phyloP scores from a whole-genome alignment of 768 basidiomycete species.

The Auriscalpium orientale region DNA sequence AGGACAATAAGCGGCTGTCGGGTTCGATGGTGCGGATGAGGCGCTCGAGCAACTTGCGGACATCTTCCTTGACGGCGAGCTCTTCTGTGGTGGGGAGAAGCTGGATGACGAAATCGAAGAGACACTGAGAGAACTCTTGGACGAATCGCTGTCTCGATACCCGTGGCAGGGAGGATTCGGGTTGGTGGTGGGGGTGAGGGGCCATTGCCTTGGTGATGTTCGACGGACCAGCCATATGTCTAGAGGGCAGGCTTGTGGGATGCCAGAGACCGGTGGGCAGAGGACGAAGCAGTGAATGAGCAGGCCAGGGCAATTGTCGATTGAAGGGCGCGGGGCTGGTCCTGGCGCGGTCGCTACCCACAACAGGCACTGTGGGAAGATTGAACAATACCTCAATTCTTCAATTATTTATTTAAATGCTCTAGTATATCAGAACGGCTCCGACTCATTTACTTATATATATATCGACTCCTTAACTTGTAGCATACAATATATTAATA shows the following conservation, averaged over 20 bases:
- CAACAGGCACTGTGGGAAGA: too few relatives aligned
- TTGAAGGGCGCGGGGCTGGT: too few relatives aligned
- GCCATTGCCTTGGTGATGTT: slow-evolving; percentile 2
- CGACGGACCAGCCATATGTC: neutral
- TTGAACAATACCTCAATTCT: too few relatives aligned
- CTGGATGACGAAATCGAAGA: slow-evolving; percentile 92
- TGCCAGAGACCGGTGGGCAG: neutral
- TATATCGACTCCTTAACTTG: too few relatives aligned
- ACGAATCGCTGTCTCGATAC: slow-evolving; percentile 57
- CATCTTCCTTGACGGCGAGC: slow-evolving; percentile 92
- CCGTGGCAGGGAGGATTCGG: slow-evolving; percentile 15
- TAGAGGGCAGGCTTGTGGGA: neutral
- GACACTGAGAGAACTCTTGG: slow-evolving; percentile 78
- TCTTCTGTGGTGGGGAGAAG: slow-evolving; percentile 86
- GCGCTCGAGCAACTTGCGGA: slow-evolving; percentile 88
- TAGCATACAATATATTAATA: too few relatives aligned
- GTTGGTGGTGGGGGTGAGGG: slow-evolving; percentile 4
- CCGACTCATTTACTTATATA: too few relatives aligned
- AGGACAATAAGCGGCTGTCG: slow-evolving; percentile 81
- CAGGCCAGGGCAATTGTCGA: too few relatives aligned
- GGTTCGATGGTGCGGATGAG: slow-evolving; percentile 95
- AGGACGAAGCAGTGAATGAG: neutral
- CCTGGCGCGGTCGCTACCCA: too few relatives aligned
- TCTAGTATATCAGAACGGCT: too few relatives aligned
- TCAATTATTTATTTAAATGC: too few relatives aligned